phyloP scores from a whole-genome alignment of 441 rosid genomes.

The Populus trichocarpa region DNA sequence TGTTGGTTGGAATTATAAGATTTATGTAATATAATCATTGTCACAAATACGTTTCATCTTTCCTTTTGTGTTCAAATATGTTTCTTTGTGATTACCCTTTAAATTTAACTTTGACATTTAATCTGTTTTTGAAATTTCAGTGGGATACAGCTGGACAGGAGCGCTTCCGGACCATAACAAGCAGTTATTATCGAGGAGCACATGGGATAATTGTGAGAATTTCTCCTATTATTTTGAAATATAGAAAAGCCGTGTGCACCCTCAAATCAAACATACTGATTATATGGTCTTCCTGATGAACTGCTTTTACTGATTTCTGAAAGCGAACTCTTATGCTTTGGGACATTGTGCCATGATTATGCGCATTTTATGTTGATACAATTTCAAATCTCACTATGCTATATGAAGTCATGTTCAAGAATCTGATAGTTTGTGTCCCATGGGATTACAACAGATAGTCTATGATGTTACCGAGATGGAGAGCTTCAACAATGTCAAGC shows the following conservation, averaged over 20 bases:
- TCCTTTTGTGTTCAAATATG: neutral
- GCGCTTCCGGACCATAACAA: constrained; percentile 90
- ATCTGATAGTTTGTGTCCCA: neutral
- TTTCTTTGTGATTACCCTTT: neutral
- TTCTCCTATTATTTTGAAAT: constrained; percentile 2
- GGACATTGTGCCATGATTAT: neutral
- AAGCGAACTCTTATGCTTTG: neutral
- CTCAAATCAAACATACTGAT: neutral
- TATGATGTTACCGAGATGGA: constrained; percentile 92
- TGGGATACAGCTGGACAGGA: constrained; percentile 99
- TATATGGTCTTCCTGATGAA: neutral
- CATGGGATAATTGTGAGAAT: constrained; percentile 83
- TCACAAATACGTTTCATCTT: neutral
- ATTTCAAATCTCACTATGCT: neutral
- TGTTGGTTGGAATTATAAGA: neutral
- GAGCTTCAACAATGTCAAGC: constrained; percentile 29
- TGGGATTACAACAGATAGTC: constrained; percentile 52
- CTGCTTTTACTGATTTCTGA: neutral
- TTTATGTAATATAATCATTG: neutral
- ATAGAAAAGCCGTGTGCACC: neutral
- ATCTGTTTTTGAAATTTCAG: constrained; percentile 30
- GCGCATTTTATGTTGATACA: neutral
- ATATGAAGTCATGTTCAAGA: neutral
- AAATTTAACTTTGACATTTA: neutral
- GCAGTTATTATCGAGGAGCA: constrained; percentile 95